A percentile compares a stretch with the other conserved stretches of the same genome.
Conservation (phyloP, 2,329 filamentous ascomycete species). For the Phyllosticta paracitricarpa region DNA sequence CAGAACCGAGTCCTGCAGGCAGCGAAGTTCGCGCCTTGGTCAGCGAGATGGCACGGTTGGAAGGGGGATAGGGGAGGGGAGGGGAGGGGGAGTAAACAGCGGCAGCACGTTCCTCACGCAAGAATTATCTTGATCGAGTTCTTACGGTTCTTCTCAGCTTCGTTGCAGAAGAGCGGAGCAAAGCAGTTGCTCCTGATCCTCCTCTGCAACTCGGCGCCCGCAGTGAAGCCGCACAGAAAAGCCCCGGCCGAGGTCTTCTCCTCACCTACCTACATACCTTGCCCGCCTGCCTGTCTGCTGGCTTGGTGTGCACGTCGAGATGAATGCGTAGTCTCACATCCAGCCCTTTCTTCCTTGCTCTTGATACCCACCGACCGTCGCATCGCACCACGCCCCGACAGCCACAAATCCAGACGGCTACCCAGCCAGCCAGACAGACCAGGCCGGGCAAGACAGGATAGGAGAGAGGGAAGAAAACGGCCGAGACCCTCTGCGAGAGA, state of each 20-base stretch:
- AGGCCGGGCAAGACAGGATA: neutral
- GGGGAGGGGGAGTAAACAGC: slow-evolving; percentile 47
- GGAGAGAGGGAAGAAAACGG: neutral
- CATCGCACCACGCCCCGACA: too few species aligned
- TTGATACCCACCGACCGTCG: too few species aligned
- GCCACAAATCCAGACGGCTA: neutral
- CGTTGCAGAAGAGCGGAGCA: slow-evolving; percentile 19
- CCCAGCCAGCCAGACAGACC: neutral
- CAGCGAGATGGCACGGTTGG: slow-evolving; percentile 14
- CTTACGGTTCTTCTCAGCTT: slow-evolving; percentile 94
- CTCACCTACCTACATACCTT: neutral
- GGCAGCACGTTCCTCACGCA: slow-evolving; percentile 97
- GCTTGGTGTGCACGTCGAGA: too few species aligned
- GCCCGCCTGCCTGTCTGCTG: neutral
- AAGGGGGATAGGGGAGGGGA: slow-evolving; percentile 17
- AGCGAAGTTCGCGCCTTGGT: slow-evolving; percentile 20
- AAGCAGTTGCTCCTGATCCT: too few species aligned
- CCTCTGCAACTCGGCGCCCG: slow-evolving; percentile 54
- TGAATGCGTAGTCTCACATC: too few species aligned
- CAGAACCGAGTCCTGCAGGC: slow-evolving; percentile 63
- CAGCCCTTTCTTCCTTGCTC: too few species aligned
- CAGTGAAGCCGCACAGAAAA: slow-evolving; percentile 57
- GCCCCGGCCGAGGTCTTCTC: neutral
- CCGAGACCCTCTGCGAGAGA: slow-evolving; percentile 1
- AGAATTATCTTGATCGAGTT: slow-evolving; percentile 99